Base-by-base conservation (phyloP, 1,139 yeast genomes). In the Trichomonascaceae sp. region DNA sequence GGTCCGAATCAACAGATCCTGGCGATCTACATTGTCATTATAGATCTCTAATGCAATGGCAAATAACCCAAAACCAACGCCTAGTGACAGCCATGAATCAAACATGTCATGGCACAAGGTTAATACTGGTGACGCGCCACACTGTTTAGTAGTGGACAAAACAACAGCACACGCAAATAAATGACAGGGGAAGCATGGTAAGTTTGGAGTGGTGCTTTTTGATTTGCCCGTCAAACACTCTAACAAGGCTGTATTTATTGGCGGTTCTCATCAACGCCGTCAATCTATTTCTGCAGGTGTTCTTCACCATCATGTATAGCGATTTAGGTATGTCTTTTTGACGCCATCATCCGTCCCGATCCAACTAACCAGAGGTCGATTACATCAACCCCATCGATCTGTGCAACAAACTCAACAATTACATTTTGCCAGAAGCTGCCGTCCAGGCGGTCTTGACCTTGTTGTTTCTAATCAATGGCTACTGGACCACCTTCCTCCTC, bases 361-460 rank as follows among this genome's bases (percentile, higher is more conserved):
- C 23, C 17, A 11, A 15, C 25, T 26, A 26, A 39, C 41, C 33
- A 23, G 27, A 17, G 30, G 26, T 16, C 36, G 97, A 87, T 56
- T 87, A 85, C 64, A 84, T 87, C 65, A 89, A 89, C 58, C 97
- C 97, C 34, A 85, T 89, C 56, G 98, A 92, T 59, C 69, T 89
- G 48, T 89, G 98, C 65, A 84, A 84, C 64, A 80, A 81, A 54
- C 73, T 89, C 51, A 89, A 89, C 66, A 77, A 78, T 20, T 78
- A 82, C 64, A 78, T 89, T 49, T 65, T 82, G 33, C 98, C 98
- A 29, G 97, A 89, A 60, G 94, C 93, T 28, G 79, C 69, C 3
- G 60, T 85, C 42, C 97, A 89, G 50, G 94, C 74, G 2, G 64
- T 77, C 44, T 56, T 85, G 44, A 68, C 95, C 5, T 41, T 70